These are phyloP conservation scores for Pinus taeda DNA, from an alignment of 75 land plant genomes.

Conservation along the genomic window DNA sequence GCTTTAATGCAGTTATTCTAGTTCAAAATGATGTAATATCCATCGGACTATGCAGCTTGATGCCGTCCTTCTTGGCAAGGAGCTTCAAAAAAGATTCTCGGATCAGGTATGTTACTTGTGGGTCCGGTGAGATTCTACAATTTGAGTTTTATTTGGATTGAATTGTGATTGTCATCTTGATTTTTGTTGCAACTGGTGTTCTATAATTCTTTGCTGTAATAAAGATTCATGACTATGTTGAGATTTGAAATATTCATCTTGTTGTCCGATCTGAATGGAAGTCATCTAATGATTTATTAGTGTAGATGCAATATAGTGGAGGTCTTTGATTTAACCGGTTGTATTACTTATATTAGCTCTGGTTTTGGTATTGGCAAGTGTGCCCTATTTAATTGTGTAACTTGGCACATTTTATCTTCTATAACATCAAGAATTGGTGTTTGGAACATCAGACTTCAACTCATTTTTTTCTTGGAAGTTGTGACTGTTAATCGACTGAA, in stretches of 20 bases:
- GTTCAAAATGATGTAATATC: background rate
- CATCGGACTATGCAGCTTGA: constrained; percentile 47
- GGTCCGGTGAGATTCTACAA: no score
- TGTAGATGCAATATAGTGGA: constrained; percentile 1
- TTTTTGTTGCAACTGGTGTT: constrained; percentile 9
- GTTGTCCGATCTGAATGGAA: background rate
- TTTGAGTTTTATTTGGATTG: no score
- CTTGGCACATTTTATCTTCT: background rate
- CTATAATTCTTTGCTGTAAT: background rate
- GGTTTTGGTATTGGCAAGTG: background rate
- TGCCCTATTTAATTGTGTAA: background rate
- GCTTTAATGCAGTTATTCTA: background rate
- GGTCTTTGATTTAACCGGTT: background rate
- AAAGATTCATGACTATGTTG: no score
- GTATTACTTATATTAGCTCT: background rate
- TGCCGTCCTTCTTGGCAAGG: constrained; percentile 57
- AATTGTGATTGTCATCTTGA: background rate
- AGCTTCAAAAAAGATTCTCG: constrained; percentile 53
- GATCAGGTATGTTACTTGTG: constrained; percentile 47
- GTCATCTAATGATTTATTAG: background rate
- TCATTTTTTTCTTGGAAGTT: no score
- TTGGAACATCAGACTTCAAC: background rate
- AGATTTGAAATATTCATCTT: no score
- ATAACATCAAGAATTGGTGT: background rate
- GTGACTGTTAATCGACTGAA: background rate